These are phyloP conservation scores for Nothopassalora personata DNA, from an alignment of 2,329 filamentous ascomycete species.

Conservation along the genomic window DNA sequence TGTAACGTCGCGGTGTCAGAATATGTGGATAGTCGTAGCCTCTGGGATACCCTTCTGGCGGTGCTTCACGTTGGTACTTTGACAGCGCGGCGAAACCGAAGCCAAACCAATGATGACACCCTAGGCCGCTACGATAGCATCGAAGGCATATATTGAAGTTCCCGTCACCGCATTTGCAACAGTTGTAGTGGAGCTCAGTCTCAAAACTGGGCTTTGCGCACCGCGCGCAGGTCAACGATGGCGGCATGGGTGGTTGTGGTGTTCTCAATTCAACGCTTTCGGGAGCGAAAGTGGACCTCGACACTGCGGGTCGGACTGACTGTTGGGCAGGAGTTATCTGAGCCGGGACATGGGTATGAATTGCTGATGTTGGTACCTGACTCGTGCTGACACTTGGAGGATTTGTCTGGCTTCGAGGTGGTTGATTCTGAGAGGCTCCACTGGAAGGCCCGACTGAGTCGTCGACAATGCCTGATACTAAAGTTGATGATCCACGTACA, in stretches of 20 bases:
- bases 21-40: conserved; percentile 48
- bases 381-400: conserved; percentile 1
- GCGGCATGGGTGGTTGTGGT: conserved; percentile 29
- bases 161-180: conserved; percentile 62
- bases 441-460: background rate
- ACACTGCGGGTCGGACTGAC: conserved; percentile 17
- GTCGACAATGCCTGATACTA: conserved; percentile 1
- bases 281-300: conserved; percentile 27
- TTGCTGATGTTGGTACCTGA: conserved; percentile 14
- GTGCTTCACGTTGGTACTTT: conserved; percentile 33
- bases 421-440: conserved; percentile 7
- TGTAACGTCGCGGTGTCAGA: conserved; percentile 45
- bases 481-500: conserved; percentile 10
- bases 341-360: background rate
- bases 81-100: conserved; percentile 68
- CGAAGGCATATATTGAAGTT: conserved; percentile 72
- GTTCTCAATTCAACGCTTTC: conserved; percentile 38
- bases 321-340: conserved; percentile 4
- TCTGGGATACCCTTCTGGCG: conserved; percentile 38
- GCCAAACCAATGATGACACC: conserved; percentile 83
- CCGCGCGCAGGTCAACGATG: conserved; percentile 68
- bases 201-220: conserved; percentile 71
- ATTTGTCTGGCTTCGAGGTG: conserved; percentile 2
- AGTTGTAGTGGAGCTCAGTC: conserved; percentile 82
- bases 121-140: conserved; percentile 72